Percentiles rank a stretch among this genome's conserved stretches.
phyloP scores from a whole-genome alignment of 148 eudicot species.

The Vaccinium macrocarpon region DNA sequence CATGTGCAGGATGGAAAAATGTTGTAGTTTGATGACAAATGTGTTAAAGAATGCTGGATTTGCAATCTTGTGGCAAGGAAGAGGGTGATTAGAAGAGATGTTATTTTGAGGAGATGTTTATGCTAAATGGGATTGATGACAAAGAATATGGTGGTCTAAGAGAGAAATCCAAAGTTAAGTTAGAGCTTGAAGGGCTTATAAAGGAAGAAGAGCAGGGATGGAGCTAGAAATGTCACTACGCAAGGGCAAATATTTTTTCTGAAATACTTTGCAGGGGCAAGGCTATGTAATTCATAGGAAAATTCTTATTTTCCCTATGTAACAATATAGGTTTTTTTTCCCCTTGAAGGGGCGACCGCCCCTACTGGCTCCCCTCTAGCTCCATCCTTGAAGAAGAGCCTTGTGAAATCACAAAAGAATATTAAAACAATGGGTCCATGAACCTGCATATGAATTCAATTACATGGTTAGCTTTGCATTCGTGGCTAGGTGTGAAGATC shows the following conservation, averaged over 20 bases:
- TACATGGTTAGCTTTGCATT: too few species aligned
- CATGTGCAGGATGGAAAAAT: neutral
- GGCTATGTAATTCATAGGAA: too few species aligned
- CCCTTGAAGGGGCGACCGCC: too few species aligned
- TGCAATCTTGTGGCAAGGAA: too few species aligned
- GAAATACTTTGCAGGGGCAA: too few species aligned
- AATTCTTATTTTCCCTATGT: too few species aligned
- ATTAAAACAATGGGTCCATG: too few species aligned
- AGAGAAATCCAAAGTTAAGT: neutral
- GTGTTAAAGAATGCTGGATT: neutral
- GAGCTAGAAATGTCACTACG: too few species aligned
- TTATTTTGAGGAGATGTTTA: neutral
- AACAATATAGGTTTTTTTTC: too few species aligned
- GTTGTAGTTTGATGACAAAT: neutral
- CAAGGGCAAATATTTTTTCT: too few species aligned
- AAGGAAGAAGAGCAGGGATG: neutral
- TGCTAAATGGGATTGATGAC: neutral
- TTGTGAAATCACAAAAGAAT: neutral
- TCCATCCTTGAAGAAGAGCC: neutral
- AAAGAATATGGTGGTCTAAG: neutral
- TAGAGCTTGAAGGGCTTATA: neutral
- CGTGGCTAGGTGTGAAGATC: too few species aligned
- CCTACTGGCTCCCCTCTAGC: too few species aligned
- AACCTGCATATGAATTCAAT: neutral
- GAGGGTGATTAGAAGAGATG: neutral